phyloP scores from a whole-genome alignment of 1,284 basidiomycete species.

The Moniliophthora roreri region DNA sequence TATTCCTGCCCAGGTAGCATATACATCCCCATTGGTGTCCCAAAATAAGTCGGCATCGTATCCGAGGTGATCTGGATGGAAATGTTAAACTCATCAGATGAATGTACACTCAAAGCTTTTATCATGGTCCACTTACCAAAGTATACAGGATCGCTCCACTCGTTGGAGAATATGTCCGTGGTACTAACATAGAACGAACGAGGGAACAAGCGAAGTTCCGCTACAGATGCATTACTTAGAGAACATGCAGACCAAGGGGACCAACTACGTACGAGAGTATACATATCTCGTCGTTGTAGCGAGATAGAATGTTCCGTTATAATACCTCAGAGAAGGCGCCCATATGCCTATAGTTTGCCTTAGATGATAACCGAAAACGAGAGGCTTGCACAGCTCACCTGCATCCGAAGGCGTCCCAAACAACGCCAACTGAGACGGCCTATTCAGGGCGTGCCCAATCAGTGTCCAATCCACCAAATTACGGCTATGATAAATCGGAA shows the following conservation, averaged over 20 bases:
- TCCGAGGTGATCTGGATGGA: slow-evolving; percentile 31
- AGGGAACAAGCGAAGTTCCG: slow-evolving; percentile 37
- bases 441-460: slow-evolving; percentile 34
- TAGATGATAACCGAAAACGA: not conserved
- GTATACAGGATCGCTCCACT: slow-evolving; percentile 46
- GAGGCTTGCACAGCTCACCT: slow-evolving; percentile 19
- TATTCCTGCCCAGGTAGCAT: slow-evolving; percentile 35
- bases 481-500: slow-evolving; percentile 39
- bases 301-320: slow-evolving; percentile 33
- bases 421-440: slow-evolving; percentile 28
- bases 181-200: slow-evolving; percentile 41
- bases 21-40: slow-evolving; percentile 37
- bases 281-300: slow-evolving; percentile 35
- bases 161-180: slow-evolving; percentile 36
- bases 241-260: not conserved
- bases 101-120: not conserved
- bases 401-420: slow-evolving; percentile 30
- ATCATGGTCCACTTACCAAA: slow-evolving; percentile 26
- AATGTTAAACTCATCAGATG: no score
- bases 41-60: slow-evolving; percentile 44
- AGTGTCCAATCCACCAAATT: slow-evolving; percentile 35
- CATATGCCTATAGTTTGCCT: slow-evolving; percentile 25
- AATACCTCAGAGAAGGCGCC: slow-evolving; percentile 32
- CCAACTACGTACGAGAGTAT: slow-evolving; percentile 28
- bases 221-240: slow-evolving; percentile 15